Base-by-base conservation (phyloP, 1,284 basidiomycete species). In the Trichosporon faecale region DNA sequence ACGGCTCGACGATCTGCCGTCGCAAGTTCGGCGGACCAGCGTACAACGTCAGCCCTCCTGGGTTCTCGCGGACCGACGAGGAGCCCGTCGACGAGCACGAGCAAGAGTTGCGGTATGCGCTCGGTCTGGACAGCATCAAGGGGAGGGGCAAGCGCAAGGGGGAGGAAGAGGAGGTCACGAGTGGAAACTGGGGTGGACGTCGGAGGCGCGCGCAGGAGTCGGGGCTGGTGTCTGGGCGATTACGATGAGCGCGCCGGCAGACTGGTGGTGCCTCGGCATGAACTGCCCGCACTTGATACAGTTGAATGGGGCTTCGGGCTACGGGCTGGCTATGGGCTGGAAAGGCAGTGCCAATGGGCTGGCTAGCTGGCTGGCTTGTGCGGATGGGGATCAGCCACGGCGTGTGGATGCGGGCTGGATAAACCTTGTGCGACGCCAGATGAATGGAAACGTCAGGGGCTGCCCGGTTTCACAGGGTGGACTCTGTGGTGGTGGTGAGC, bases 1-100 rank as follows among this genome's bases (percentile, higher is more conserved):
- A 86, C 72, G 94, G 94, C 40, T 90, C 88, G 74, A 88, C 85
- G 70, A 90, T 90, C 71, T 89, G 88, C 72, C 87, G 91, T 69
- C 76, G 79, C 21, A 74, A 78, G 35, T 81, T 82, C 44, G 79
- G 79, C 21, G 79, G 79, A 18, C 80, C 78, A 25, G 67, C 72
- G 2, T 81, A 81, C 72, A 80, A 78, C 66, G 70, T 78, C 64
- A 71, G 77, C 49, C 80, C 79, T 57, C 79, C 80, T 0, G 77
- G 77, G 6, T 79, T 80, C 70, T 72, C 74, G 2, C 68, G 72
- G 14, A 57, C 52, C 14, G 66, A 63, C 18, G 74, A 66, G 14
- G 74, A 71, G 40, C 68, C 70, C 6, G 75, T 72, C 7, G 79
- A 80, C 63, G 80, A 81, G 66, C 77, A 82, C 60, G 81, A 81